A percentile compares a stretch with the other conserved stretches of the same genome.
Conservation (phyloP, 192 early-diverging fungal genomes). For the Umbelopsis sp. region DNA sequence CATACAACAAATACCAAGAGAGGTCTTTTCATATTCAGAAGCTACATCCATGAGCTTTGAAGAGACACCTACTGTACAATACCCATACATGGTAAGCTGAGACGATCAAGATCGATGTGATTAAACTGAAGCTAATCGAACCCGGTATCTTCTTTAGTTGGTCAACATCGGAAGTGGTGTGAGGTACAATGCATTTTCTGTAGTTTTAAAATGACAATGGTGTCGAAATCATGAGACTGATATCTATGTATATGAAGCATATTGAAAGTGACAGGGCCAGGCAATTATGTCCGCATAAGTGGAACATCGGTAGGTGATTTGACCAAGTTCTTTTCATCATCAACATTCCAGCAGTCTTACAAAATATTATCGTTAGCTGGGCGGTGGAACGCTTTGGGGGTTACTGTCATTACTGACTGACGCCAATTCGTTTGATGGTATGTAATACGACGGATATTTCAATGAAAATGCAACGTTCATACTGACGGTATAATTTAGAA, state of each 20-base stretch:
- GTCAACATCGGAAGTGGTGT: constrained; percentile 99
- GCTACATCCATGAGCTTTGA: constrained; percentile 66
- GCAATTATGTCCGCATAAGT: constrained; percentile 86
- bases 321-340: background rate
- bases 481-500: constrained; percentile 36
- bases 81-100: constrained; percentile 80
- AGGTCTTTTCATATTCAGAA: constrained; percentile 89
- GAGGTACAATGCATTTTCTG: constrained; percentile 42
- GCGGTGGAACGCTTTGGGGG: constrained; percentile 97
- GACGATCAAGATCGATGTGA: background rate
- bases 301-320: constrained; percentile 66
- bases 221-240: background rate
- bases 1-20: constrained; percentile 88
- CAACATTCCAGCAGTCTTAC: background rate
- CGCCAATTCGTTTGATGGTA: constrained; percentile 86
- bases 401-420: constrained; percentile 86
- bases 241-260: constrained; percentile 53
- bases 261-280: constrained; percentile 88
- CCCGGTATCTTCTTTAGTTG: constrained; percentile 67
- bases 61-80: constrained; percentile 62
- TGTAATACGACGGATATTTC: background rate
- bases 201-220: background rate
- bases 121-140: constrained; percentile 65
- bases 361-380: constrained; percentile 53
- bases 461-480: background rate